phyloP scores from a whole-genome alignment of 352 stramenopile genomes.

The Pythium dissimile region DNA sequence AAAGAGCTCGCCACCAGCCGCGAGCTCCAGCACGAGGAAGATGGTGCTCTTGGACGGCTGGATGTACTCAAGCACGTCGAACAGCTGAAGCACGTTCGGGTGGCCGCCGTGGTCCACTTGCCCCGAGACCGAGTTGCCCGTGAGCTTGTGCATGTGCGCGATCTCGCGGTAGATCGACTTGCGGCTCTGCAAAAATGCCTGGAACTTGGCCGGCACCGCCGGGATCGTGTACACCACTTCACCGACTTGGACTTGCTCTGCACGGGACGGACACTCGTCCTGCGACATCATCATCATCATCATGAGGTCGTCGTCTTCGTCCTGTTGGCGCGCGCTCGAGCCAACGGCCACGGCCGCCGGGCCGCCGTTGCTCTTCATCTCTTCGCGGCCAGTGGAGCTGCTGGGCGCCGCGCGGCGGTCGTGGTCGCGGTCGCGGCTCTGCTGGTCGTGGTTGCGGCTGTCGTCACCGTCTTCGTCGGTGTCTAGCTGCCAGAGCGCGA shows the following conservation, averaged over 20 bases:
- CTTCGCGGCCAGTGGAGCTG: slow-evolving; percentile 13
- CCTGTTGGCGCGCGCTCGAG: background rate
- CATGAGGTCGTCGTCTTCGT: slow-evolving; percentile 32
- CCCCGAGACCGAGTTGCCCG: slow-evolving; percentile 73
- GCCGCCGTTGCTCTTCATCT: slow-evolving; percentile 18
- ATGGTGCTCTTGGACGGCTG: slow-evolving; percentile 94
- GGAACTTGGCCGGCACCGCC: slow-evolving; percentile 91
- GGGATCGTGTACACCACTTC: slow-evolving; percentile 71
- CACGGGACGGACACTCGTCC: slow-evolving; percentile 12
- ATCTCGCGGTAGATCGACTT: slow-evolving; percentile 95
- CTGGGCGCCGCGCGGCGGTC: background rate
- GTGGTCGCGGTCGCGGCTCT: background rate
- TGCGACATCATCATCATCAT: slow-evolving; percentile 29
- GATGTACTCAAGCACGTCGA: slow-evolving; percentile 95
- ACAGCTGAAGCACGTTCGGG: slow-evolving; percentile 94
- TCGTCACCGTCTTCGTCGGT: slow-evolving; percentile 50
- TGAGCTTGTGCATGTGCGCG: slow-evolving; percentile 92
- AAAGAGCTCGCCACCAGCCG: slow-evolving; percentile 90
- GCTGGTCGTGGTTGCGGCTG: slow-evolving; percentile 17
- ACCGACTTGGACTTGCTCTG: slow-evolving; percentile 24
- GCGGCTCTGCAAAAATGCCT: slow-evolving; percentile 89
- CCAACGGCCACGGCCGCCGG: background rate
- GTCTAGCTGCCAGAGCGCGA: slow-evolving; percentile 76
- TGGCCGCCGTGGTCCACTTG: slow-evolving; percentile 83
- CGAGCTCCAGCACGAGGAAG: slow-evolving; percentile 92